Evolutionary conservation across 441 rosid species (phyloP).

Genomic region (Populus hybrid): DNA sequence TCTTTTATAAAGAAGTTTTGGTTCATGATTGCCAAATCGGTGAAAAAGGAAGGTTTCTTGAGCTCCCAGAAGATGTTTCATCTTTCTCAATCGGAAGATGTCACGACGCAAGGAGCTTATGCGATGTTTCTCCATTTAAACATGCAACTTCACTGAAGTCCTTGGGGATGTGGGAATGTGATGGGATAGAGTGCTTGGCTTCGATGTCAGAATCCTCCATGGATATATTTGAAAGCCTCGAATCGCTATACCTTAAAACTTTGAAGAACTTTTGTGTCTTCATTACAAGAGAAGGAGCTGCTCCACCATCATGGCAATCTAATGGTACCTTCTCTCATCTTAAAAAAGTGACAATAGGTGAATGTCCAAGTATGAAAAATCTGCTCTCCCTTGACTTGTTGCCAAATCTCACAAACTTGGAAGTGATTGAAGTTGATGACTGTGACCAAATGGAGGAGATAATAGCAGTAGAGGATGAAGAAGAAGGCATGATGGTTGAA

Average conservation of each 20-base stretch:
- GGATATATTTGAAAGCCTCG: not conserved
- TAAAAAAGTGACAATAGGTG: not conserved
- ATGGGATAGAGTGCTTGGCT: not conserved
- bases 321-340: constrained; percentile 6
- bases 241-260: not conserved
- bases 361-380: constrained; percentile 3
- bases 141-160: not conserved
- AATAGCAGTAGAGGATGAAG: not conserved
- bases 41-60: not conserved
- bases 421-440: not conserved
- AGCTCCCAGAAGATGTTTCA: not conserved
- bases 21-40: not conserved
- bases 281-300: not conserved
- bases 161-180: not conserved
- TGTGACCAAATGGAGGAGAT: constrained; percentile 19
- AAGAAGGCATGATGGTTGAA: not conserved
- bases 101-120: not conserved
- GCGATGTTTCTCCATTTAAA: not conserved
- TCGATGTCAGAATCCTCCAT: not conserved
- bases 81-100: not conserved
- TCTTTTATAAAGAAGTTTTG: not conserved
- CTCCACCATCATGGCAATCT: not conserved
- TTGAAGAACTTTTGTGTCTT: not conserved
- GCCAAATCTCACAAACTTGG: constrained; percentile 3
- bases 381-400: constrained; percentile 5